These are phyloP conservation scores for Candida sonorensis DNA, from an alignment of 805 yeast species.

Conservation along the genomic window DNA sequence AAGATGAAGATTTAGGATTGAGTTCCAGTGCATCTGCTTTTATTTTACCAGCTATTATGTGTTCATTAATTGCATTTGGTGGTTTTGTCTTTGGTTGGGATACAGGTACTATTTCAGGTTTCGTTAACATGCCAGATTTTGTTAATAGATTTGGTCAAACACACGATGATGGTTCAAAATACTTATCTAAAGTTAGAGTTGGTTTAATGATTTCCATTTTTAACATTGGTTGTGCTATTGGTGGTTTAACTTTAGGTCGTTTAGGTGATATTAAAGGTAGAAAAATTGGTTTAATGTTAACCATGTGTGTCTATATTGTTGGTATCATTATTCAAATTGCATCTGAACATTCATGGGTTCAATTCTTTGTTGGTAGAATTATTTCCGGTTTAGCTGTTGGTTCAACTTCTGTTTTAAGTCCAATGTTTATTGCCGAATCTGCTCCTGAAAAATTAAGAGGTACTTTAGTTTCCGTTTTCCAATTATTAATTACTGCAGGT, in stretches of 20 bases:
- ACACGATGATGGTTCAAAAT: slow-evolving; percentile 31
- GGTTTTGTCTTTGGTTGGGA: slow-evolving; percentile 77
- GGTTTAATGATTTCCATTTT: slow-evolving; percentile 66
- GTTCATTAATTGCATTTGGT: slow-evolving; percentile 61
- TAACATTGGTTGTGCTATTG: slow-evolving; percentile 68
- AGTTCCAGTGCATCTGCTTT: slow-evolving; percentile 18
- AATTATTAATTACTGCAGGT: slow-evolving; percentile 64
- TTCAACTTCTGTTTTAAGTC: slow-evolving; percentile 44
- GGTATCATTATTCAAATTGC: slow-evolving; percentile 60
- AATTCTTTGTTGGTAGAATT: slow-evolving; percentile 56
- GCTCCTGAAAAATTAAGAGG: slow-evolving; percentile 70
- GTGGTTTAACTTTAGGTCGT: slow-evolving; percentile 55
- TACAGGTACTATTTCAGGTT: slow-evolving; percentile 73
- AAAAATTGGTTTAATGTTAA: slow-evolving; percentile 45
- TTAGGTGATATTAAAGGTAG: slow-evolving; percentile 56
- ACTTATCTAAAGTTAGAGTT: slow-evolving; percentile 46
- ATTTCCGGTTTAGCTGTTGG: slow-evolving; percentile 53
- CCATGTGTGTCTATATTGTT: slow-evolving; percentile 50
- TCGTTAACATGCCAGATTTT: slow-evolving; percentile 56
- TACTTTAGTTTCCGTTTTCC: slow-evolving; percentile 62
- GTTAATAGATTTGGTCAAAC: slow-evolving; percentile 45
- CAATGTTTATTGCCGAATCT: slow-evolving; percentile 59
- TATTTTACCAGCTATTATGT: slow-evolving; percentile 26
- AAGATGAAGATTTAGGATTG: slow-evolving; percentile 3
- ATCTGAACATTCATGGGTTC: slow-evolving; percentile 51